Evolutionary conservation across 2,329 filamentous ascomycete species (phyloP), one percentile per base, ranked within the genome.

Genomic region (Amauroascus verrucosus): DNA sequence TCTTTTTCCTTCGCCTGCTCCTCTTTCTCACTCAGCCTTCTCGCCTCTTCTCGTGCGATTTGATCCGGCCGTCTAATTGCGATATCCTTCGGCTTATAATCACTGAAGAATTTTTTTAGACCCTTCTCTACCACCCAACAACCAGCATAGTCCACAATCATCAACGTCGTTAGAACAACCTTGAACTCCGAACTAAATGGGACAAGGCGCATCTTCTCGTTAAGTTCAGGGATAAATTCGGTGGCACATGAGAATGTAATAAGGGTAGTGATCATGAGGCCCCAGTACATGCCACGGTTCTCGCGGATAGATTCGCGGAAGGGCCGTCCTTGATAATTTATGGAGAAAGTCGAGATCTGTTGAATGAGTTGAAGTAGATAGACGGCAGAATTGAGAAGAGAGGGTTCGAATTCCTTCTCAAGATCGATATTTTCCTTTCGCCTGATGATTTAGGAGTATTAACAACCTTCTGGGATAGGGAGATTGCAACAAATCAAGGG

Each of bases 201-300:
- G 3, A 98, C 93, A 0, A 98, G 82, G 65, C 86, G 88, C 73
- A 98, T 84, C 70, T 88, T 84, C 71, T 91, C 80, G 72, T 97
- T 98, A 70, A 98, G 83, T 67, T 97, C 93, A 1, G 93, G 93
- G 47, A 97, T 78, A 63, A 98, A 88, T 69, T 98, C 93, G 1
- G 91, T 94, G 6, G 90, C 91, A 72, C 91, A 96, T 45, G 85
- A 84, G 70, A 98, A 97, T 5, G 93, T 91, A 28, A 98, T 86
- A 40, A 77, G 88, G 0, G 88, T 88, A 14, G 96, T 91, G 59
- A 86, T 85, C 38, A 98, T 75, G 53, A 98, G 88, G 56, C 93
- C 93, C 77, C 86, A 98, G 75, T 93, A 98, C 93, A 98, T 98
- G 68, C 88, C 89, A 70, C 83, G 86, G 77, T 98, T 98, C 74